Percentiles rank a stretch among this genome's conserved stretches.
These are phyloP conservation scores for Silene noctiflora DNA, from an alignment of 179 eudicot genomes.

Conservation along the genomic window DNA sequence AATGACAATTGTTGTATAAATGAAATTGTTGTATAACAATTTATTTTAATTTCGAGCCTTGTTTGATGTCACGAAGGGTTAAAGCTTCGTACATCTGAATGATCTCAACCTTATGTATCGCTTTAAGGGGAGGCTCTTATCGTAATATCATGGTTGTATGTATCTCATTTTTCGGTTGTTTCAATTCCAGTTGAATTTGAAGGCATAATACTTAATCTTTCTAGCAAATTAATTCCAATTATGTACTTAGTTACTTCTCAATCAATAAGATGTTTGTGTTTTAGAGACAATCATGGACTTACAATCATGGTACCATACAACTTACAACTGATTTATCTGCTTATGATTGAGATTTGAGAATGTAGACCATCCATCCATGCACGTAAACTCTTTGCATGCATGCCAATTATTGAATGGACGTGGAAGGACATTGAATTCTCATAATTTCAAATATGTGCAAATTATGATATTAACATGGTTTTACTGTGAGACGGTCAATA, in stretches of 20 bases:
- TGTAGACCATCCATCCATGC: too few relatives aligned
- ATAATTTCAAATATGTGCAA: too few relatives aligned
- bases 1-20: conserved; percentile 27
- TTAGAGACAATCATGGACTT: background rate
- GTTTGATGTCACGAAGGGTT: background rate
- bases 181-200: background rate
- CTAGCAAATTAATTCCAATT: conserved; percentile 10
- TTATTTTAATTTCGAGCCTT: too few relatives aligned
- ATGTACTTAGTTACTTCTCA: conserved; percentile 17
- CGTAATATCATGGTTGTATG: background rate
- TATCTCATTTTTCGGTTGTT: conserved; percentile 1
- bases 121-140: background rate
- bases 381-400: too few relatives aligned
- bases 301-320: too few relatives aligned
- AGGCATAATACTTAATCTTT: background rate
- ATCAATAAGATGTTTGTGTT: conserved; percentile 23
- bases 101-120: background rate
- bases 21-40: conserved; percentile 24
- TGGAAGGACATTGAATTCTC: too few relatives aligned
- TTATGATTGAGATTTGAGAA: too few relatives aligned
- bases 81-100: background rate
- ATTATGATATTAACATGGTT: too few relatives aligned
- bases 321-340: too few relatives aligned
- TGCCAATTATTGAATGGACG: too few relatives aligned
- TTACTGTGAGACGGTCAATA: too few relatives aligned